Conservation (phyloP, 1,284 basidiomycete genomes). For the Pholiota adiposa region DNA sequence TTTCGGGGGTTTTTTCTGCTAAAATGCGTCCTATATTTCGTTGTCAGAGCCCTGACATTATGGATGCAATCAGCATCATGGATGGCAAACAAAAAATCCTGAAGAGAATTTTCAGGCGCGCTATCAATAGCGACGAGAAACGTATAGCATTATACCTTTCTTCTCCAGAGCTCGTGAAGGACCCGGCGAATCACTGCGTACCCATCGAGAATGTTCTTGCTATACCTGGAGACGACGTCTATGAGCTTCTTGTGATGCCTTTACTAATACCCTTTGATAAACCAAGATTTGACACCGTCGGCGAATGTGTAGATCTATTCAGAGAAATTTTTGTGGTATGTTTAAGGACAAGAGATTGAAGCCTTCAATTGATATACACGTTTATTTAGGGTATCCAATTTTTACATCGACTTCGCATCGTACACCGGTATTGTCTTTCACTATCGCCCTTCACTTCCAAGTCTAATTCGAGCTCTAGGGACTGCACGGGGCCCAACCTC, state of each 20-base stretch:
- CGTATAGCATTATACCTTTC: no score
- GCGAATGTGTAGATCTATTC: conserved; percentile 36
- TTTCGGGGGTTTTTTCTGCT: no score
- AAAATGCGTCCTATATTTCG: neutral
- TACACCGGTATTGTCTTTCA: no score
- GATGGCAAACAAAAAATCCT: conserved; percentile 9
- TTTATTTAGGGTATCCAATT: no score
- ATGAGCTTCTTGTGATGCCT: conserved; percentile 36
- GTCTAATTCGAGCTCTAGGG: no score
- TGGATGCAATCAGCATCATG: neutral
- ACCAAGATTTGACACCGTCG: conserved; percentile 34
- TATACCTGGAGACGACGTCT: conserved; percentile 25
- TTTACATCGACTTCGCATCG: no score
- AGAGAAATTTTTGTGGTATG: conserved; percentile 30
- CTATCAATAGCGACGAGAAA: no score
- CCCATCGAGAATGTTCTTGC: conserved; percentile 35
- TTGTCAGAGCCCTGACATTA: neutral
- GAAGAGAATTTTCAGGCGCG: conserved; percentile 1
- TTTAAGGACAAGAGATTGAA: no score
- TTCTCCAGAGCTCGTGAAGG: conserved; percentile 20
- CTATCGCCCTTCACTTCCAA: no score
- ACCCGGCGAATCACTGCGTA: conserved; percentile 34
- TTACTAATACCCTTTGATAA: conserved; percentile 22
- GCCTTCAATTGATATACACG: no score
- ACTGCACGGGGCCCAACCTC: no score